phyloP scores from a whole-genome alignment of 2,329 filamentous ascomycete genomes.

The Diaporthe ampelina region DNA sequence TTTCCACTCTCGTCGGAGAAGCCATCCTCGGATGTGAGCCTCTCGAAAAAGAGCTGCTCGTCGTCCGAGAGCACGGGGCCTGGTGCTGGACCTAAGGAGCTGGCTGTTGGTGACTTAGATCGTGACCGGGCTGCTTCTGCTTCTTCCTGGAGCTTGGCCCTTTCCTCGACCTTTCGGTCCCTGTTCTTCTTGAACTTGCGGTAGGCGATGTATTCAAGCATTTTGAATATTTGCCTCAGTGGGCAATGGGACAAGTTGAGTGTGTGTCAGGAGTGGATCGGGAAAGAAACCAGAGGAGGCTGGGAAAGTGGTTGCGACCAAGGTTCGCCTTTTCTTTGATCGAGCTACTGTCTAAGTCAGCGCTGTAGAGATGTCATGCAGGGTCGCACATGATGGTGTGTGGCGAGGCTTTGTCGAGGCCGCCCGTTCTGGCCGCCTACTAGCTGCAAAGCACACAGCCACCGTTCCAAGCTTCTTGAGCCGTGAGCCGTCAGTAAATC shows the following conservation, averaged over 20 bases:
- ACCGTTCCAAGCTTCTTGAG: conserved; percentile 32
- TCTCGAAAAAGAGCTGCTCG: conserved; percentile 71
- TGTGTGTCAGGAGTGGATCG: neutral
- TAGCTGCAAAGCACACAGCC: conserved; percentile 39
- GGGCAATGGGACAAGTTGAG: conserved; percentile 4
- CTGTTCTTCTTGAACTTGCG: conserved; percentile 71
- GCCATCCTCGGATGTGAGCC: conserved; percentile 60
- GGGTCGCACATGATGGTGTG: conserved; percentile 36
- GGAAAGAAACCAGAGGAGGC: neutral
- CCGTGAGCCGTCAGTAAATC: conserved; percentile 17
- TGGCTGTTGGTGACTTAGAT: conserved; percentile 16
- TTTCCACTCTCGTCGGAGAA: conserved; percentile 59
- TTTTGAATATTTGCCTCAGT: conserved; percentile 50
- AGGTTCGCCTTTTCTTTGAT: conserved; percentile 15
- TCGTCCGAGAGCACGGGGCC: conserved; percentile 66
- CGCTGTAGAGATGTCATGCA: conserved; percentile 24
- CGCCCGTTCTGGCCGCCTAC: conserved; percentile 18
- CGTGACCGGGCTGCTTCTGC: conserved; percentile 45
- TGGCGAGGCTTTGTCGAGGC: conserved; percentile 36
- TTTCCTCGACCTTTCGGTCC: conserved; percentile 52
- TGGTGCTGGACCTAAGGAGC: conserved; percentile 42
- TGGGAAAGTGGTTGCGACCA: neutral
- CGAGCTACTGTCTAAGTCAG: neutral
- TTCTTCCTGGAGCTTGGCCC: conserved; percentile 55
- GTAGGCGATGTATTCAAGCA: conserved; percentile 75